Conservation (phyloP, 164 flowering plant genomes). For the Kingdonia uniflora region DNA sequence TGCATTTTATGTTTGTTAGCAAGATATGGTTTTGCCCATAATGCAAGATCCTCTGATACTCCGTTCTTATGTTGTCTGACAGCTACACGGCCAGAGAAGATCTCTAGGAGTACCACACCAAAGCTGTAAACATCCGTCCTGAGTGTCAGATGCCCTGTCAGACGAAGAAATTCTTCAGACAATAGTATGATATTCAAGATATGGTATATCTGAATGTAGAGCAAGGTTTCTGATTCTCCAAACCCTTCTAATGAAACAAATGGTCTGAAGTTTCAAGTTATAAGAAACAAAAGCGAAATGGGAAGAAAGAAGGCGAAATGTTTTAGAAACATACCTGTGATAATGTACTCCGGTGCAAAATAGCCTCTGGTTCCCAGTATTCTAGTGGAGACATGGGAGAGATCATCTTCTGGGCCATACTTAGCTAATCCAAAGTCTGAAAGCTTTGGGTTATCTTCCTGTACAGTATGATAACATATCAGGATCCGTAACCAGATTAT, state of each 20-base stretch:
- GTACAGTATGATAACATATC: background rate
- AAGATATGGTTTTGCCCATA: conserved; percentile 8
- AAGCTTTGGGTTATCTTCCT: conserved; percentile 6
- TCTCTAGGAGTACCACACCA: conserved; percentile 6
- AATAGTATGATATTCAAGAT: background rate
- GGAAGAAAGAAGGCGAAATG: background rate
- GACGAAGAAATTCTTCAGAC: background rate
- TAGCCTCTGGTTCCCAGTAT: conserved; percentile 6
- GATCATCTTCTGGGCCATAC: conserved; percentile 3
- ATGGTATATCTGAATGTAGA: background rate
- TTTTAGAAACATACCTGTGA: background rate
- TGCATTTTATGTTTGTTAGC: background rate
- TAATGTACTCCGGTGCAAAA: conserved; percentile 4
- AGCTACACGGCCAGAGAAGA: conserved; percentile 5
- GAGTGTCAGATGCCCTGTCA: conserved; percentile 5
- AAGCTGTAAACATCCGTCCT: conserved; percentile 6
- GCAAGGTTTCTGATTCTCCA: background rate
- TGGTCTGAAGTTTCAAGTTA: background rate
- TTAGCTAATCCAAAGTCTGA: conserved; percentile 6
- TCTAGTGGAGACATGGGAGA: conserved; percentile 2
- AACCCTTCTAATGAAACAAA: background rate
- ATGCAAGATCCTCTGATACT: background rate
- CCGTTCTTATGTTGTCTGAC: background rate
- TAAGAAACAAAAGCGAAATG: too few relatives aligned
- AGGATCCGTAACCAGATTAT: too few relatives aligned